Evolutionary conservation across 208 protist species (phyloP).

Genomic region (Spongospora subterranea): DNA sequence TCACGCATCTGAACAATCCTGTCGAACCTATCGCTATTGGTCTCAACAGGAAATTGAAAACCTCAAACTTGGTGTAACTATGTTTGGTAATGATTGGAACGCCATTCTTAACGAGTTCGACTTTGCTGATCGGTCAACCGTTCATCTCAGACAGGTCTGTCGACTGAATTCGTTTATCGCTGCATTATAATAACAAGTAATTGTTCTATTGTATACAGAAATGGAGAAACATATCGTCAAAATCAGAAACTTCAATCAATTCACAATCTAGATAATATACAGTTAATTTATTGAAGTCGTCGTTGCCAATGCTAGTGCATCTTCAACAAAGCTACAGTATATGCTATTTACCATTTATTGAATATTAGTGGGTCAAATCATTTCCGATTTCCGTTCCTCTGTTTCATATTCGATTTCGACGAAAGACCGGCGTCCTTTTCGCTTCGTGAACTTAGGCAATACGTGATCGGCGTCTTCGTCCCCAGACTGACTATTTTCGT

Average conservation of each 20-base stretch:
- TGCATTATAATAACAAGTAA: background rate
- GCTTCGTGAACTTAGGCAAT: background rate
- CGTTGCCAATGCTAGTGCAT: too few species aligned
- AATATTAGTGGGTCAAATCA: too few species aligned
- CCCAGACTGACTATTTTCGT: background rate
- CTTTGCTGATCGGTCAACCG: background rate
- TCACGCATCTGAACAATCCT: background rate
- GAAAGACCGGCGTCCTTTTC: background rate
- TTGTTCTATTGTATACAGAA: slow-evolving; percentile 19
- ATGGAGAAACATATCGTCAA: slow-evolving; percentile 48
- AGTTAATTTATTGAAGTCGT: background rate
- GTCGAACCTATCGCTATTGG: slow-evolving; percentile 10
- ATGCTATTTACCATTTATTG: too few species aligned
- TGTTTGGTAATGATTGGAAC: slow-evolving; percentile 17
- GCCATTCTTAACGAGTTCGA: background rate
- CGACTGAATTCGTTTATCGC: background rate
- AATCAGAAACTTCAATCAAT: background rate
- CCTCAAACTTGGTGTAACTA: background rate
- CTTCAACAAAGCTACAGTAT: too few species aligned
- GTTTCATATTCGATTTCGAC: slow-evolving; percentile 55
- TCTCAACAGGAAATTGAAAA: slow-evolving; percentile 37
- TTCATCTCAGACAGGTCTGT: slow-evolving; percentile 10
- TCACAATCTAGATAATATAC: background rate
- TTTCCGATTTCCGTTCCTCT: too few species aligned
- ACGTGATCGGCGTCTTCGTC: background rate